A percentile compares a stretch with the other conserved stretches of the same genome.
Evolutionary conservation across 2,329 filamentous ascomycete genomes (phyloP).

Genomic region (Talaromyces atroroseus): DNA sequence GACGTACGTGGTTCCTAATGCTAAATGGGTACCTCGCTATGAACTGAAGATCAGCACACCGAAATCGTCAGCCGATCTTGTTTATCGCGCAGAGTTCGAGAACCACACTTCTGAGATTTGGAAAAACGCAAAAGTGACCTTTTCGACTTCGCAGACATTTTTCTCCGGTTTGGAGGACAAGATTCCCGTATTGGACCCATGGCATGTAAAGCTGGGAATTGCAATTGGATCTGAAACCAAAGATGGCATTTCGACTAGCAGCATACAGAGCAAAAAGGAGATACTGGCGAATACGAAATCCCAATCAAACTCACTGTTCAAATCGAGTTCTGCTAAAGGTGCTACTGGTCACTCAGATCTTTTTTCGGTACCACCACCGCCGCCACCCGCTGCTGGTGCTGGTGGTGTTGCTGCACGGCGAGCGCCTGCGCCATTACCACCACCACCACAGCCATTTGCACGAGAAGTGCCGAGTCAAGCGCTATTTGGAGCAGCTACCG

Average conservation of each 20-base stretch:
- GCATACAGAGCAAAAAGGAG: constrained; percentile 11
- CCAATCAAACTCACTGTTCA: background rate
- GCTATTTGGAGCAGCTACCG: background rate
- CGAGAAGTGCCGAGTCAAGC: background rate
- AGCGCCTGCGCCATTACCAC: no score
- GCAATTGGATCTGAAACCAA: constrained; percentile 19
- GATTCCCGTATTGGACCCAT: constrained; percentile 52
- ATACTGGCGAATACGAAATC: constrained; percentile 1
- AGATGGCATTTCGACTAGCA: constrained; percentile 17
- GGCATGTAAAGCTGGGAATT: constrained; percentile 50
- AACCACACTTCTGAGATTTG: constrained; percentile 62
- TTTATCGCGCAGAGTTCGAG: constrained; percentile 58
- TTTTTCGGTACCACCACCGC: background rate
- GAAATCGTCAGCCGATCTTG: constrained; percentile 47
- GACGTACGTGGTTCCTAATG: constrained; percentile 55
- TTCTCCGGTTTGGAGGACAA: constrained; percentile 52
- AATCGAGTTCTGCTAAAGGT: background rate
- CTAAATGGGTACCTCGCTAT: constrained; percentile 58
- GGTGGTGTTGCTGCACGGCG: no score
- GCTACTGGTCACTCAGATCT: background rate
- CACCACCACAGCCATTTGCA: no score
- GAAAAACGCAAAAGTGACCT: constrained; percentile 54
- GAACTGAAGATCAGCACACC: constrained; percentile 58
- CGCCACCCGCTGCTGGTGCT: no score
- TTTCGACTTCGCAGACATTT: constrained; percentile 59